These are phyloP conservation scores for Saturnispora bothae DNA, from an alignment of 805 yeast species.

Conservation along the genomic window DNA sequence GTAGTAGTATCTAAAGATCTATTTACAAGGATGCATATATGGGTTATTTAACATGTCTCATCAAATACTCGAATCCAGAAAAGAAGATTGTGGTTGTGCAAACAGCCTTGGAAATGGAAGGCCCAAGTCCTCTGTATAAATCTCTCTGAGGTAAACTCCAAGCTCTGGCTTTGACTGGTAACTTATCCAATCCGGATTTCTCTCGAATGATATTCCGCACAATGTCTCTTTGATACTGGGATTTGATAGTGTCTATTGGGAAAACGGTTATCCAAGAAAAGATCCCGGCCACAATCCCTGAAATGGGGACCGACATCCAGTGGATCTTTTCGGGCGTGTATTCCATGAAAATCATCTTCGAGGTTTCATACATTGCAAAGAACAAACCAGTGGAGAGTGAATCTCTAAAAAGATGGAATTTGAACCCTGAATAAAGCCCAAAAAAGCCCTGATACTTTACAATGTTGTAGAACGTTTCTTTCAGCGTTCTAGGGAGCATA, in stretches of 20 bases:
- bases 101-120: constrained; percentile 61
- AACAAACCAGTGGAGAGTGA: constrained; percentile 61
- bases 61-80: constrained; percentile 56
- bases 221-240: constrained; percentile 63
- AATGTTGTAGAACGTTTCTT: constrained; percentile 42
- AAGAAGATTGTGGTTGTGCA: constrained; percentile 69
- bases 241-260: constrained; percentile 74
- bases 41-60: constrained; percentile 39
- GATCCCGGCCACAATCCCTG: constrained; percentile 76
- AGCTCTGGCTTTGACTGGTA: constrained; percentile 26
- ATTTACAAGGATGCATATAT: not conserved
- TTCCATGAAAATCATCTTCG: constrained; percentile 38
- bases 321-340: constrained; percentile 21
- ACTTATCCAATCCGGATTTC: constrained; percentile 35
- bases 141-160: constrained; percentile 33
- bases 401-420: constrained; percentile 60
- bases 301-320: constrained; percentile 39
- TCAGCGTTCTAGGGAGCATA: constrained; percentile 24
- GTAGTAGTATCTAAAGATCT: too few relatives aligned
- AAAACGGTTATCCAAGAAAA: constrained; percentile 66
- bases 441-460: constrained; percentile 45
- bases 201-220: constrained; percentile 54
- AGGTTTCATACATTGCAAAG: constrained; percentile 65
- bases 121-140: constrained; percentile 70
- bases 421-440: constrained; percentile 67